phyloP scores from a whole-genome alignment of 306 rosid genomes.

The Prunus armeniaca region DNA sequence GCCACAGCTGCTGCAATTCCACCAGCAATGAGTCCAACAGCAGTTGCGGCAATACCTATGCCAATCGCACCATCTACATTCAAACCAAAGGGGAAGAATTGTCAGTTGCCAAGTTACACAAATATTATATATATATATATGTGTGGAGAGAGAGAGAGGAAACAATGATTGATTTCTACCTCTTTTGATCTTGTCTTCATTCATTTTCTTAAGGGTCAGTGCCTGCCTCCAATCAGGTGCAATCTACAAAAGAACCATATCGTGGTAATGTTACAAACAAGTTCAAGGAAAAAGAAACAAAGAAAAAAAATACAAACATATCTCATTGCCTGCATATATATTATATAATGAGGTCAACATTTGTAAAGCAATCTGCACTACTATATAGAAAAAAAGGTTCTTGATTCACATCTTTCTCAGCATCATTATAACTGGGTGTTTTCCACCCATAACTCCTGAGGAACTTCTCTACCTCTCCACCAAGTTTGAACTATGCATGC shows the following conservation, averaged over 20 bases:
- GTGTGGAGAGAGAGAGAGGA: neutral
- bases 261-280: neutral
- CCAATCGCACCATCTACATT: slow-evolving; percentile 87
- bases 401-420: neutral
- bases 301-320: neutral
- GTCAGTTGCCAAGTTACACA: neutral
- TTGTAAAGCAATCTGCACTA: neutral
- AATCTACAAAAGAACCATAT: slow-evolving; percentile 46
- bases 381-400: neutral
- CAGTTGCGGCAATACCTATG: slow-evolving; percentile 87
- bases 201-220: slow-evolving; percentile 51
- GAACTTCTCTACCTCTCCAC: neutral
- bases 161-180: slow-evolving; percentile 35
- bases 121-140: too few species aligned
- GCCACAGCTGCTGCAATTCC: slow-evolving; percentile 87
- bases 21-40: slow-evolving; percentile 76
- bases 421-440: neutral
- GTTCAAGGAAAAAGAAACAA: neutral
- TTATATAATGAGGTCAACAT: neutral
- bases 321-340: neutral
- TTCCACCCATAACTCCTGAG: neutral
- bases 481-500: neutral
- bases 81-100: neutral
- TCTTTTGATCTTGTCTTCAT: slow-evolving; percentile 71
- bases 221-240: slow-evolving; percentile 98